These are phyloP conservation scores for Tricholoma sp. DNA, from an alignment of 768 basidiomycete genomes.

Conservation along the genomic window DNA sequence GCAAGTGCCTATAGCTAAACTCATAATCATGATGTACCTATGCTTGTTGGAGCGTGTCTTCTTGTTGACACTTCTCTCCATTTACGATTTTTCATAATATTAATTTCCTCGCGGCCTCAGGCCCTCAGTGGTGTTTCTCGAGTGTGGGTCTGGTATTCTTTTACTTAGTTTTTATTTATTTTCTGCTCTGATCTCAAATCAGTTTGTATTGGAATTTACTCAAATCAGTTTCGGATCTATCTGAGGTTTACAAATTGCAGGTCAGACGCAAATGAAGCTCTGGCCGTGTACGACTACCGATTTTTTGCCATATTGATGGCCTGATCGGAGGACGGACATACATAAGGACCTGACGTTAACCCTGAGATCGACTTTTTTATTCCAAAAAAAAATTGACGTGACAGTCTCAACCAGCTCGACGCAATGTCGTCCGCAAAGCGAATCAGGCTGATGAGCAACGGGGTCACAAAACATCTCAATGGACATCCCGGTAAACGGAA, in stretches of 20 bases:
- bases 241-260: too few relatives aligned
- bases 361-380: neutral
- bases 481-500: constrained; percentile 20
- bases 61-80: constrained; percentile 4
- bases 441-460: constrained; percentile 9
- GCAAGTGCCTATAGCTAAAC: too few relatives aligned
- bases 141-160: neutral
- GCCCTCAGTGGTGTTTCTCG: constrained; percentile 1
- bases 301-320: neutral
- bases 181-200: too few relatives aligned
- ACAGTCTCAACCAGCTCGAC: neutral
- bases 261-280: too few relatives aligned
- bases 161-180: constrained; percentile 5
- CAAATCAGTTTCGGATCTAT: too few relatives aligned
- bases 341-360: too few relatives aligned
- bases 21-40: constrained; percentile 10
- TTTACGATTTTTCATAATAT: constrained; percentile 1
- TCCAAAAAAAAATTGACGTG: neutral
- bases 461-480: constrained; percentile 4
- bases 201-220: too few relatives aligned
- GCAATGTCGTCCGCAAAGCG: constrained; percentile 3
- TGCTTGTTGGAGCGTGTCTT: constrained; percentile 1
- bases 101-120: too few relatives aligned
- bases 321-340: neutral
- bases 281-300: too few relatives aligned